Percentiles rank a stretch among this genome's conserved stretches.
phyloP scores from a whole-genome alignment of 73 alveolate species.

The Paramecium biaurelia region DNA sequence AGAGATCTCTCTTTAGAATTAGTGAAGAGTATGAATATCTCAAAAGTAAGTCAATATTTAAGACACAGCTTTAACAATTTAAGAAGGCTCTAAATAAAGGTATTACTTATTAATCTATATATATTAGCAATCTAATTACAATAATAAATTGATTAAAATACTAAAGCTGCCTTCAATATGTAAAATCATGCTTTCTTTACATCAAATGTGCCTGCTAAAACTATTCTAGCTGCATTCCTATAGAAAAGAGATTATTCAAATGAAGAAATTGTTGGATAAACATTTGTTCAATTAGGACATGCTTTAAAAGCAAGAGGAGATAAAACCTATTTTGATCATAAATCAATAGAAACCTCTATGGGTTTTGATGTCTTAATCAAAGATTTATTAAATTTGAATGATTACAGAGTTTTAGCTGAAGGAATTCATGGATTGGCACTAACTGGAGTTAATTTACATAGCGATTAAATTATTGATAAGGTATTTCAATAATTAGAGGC shows the following conservation, averaged over 20 bases:
- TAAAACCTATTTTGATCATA: neutral
- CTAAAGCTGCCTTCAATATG: neutral
- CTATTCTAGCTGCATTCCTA: neutral
- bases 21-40: neutral
- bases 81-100: neutral
- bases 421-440: neutral
- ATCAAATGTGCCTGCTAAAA: neutral
- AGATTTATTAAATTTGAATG: neutral
- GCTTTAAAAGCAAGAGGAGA: neutral
- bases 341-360: neutral
- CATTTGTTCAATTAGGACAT: neutral
- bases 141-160: neutral
- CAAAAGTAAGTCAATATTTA: neutral
- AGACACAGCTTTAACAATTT: neutral
- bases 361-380: neutral
- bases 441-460: neutral
- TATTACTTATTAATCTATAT: neutral
- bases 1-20: neutral
- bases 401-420: neutral
- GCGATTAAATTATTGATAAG: neutral
- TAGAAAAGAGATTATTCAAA: neutral
- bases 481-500: neutral
- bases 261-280: conserved; percentile 14
- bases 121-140: neutral
- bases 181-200: neutral